Base-by-base conservation (phyloP, 371 early-diverging fungal genomes). In the Mortierella sp. region DNA sequence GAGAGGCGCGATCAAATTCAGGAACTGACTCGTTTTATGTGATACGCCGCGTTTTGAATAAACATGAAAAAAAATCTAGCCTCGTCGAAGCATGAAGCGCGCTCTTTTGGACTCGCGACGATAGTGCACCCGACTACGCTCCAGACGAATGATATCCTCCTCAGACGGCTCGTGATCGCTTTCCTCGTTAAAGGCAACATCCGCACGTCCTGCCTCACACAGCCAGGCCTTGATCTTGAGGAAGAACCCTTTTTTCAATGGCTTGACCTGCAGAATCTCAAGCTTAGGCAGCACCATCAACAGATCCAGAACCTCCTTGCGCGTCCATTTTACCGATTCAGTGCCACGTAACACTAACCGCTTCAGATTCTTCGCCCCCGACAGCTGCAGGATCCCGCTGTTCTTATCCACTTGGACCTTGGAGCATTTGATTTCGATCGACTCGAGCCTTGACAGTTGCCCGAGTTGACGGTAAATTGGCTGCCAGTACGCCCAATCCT, bases 391-490 rank as follows among this genome's bases (percentile, higher is more conserved):
- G 40, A 67, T 40, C 24, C 67, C 67, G 19, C 67, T 11, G 24
- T 8, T 9, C 9, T 24, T 40, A 24, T 10, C 11, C 40, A 37
- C 40, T 40, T 67, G 40, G 0, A 67, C 10, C 34, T 24, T 21
- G 5, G 34, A 19, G 24, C 24, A 67, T 9, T 8, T 40, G 67
- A 67, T 40, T 37, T 10, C 37, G 37, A 67, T 10, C 16, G 67
- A 67, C 43, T 67, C 14, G 16, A 67, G 67, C 67, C 21, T 67
- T 34, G 67, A 11, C 24, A 37, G 67, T 24, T 37, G 43, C 10
- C 67, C 67, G 67, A 67, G 37, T 21, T 67, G 67, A 40, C 40
- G 67, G 40, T 67, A 67, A 9, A 67, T 40, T 0, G 67, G 67
- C 24, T 11, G 34, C 67, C 67, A 67, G 40, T 21, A 40, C 37